phyloP scores from a whole-genome alignment of 2,329 filamentous ascomycete genomes.

The Sordariomycetes sp. region DNA sequence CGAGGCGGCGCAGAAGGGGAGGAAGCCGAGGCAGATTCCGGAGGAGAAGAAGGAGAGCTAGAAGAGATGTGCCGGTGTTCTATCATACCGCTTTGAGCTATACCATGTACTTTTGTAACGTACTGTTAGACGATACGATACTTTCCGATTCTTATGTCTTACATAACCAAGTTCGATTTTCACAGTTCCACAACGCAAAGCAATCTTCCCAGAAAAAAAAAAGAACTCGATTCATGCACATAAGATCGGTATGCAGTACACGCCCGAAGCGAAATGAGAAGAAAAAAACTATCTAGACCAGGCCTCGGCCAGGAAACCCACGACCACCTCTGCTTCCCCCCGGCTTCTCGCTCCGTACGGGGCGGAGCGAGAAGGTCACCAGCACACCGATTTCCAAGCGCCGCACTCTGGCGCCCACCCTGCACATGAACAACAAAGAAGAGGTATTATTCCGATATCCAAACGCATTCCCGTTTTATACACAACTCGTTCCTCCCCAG shows the following conservation, averaged over 20 bases:
- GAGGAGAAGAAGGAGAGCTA: constrained; percentile 4
- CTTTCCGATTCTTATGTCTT: no score
- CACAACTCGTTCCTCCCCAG: not conserved
- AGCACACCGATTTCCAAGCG: not conserved
- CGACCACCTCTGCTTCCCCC: not conserved
- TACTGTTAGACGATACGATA: no score
- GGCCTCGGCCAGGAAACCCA: not conserved
- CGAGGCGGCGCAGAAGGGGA: constrained; percentile 51
- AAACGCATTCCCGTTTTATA: not conserved
- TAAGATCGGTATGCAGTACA: constrained; percentile 4
- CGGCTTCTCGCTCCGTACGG: not conserved
- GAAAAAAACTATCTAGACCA: not conserved
- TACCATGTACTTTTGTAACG: no score
- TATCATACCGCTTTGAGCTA: no score
- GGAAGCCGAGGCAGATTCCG: constrained; percentile 48
- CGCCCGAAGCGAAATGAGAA: not conserved
- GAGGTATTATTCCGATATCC: not conserved
- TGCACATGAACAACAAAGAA: not conserved
- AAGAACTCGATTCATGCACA: constrained; percentile 6
- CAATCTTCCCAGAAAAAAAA: constrained; percentile 4
- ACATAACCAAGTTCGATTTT: no score
- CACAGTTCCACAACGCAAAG: no score
- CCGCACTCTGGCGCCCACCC: not conserved
- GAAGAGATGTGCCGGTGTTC: not conserved
- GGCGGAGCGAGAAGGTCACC: not conserved